Base-by-base conservation (phyloP, 192 early-diverging fungal genomes). In the Rhizophagus clarus region DNA sequence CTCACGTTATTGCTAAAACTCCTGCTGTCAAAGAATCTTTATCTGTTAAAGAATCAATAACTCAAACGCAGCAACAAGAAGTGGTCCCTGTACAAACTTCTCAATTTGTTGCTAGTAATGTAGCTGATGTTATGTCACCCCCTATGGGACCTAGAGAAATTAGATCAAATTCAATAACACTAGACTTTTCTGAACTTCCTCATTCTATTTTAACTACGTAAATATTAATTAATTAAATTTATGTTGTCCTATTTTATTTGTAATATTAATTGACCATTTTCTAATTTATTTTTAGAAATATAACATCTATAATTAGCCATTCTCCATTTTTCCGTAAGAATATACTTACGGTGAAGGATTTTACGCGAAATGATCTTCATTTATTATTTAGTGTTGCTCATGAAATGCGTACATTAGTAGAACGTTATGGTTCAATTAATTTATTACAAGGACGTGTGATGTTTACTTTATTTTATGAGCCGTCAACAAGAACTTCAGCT, bases 391-490 rank as follows among this genome's bases (percentile, higher is more conserved):
- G 96, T 26, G 91, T 98, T 15, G 98, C 98, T 0, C 94, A 97
- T 81, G 98, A 99, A 86, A 96, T 99, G 96, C 92, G 96, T 81
- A 96, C 91, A 17, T 86, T 93, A 37, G 98, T 99, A 15, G 96
- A 99, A 85, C 91, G 95, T 63, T 91, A 94, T 62, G 97, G 97
- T 34, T 86, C 88, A 31, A 88, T 97, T 66, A 93, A 96, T 51
- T 77, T 99, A 66, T 88, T 99, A 61, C 85, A 90, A 61, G 97
- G 98, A 28, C 96, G 96, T 68, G 93, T 98, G 1, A 91, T 99
- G 89, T 94, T 93, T 82, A 93, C 95, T 22, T 96, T 97, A 79
- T 99, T 99, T 89, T 98, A 93, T 81, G 98, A 99, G 88, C 94
- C 98, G 63, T 96, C 94, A 61, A 98, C 97, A 70, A 92, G 98